Conservation (phyloP, 2,329 filamentous ascomycete genomes). For the Rhynchosporium secalis region DNA sequence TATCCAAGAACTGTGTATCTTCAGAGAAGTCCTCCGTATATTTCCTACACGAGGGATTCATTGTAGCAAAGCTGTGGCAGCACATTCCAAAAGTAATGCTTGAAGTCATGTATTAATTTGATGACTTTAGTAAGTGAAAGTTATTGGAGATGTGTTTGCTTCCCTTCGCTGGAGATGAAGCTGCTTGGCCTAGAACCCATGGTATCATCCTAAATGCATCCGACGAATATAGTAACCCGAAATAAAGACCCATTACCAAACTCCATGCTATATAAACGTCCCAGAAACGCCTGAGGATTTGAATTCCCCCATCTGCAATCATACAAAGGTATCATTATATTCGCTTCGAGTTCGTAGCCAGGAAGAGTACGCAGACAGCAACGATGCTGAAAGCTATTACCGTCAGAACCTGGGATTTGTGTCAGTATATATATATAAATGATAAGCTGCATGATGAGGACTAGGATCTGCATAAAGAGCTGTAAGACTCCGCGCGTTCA, state of each 20-base stretch:
- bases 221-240: neutral
- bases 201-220: neutral
- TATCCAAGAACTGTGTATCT: neutral
- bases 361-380: constrained; percentile 62
- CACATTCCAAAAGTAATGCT: too few relatives aligned
- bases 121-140: too few relatives aligned
- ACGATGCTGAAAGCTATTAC: constrained; percentile 63
- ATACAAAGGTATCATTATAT: neutral
- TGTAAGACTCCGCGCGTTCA: too few relatives aligned
- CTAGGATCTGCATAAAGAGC: too few relatives aligned
- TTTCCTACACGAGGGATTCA: too few relatives aligned
- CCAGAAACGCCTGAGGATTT: neutral
- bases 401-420: constrained; percentile 56
- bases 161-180: too few relatives aligned
- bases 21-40: too few relatives aligned
- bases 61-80: too few relatives aligned
- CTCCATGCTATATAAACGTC: neutral
- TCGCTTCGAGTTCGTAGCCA: constrained; percentile 46
- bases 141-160: too few relatives aligned
- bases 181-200: neutral
- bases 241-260: neutral
- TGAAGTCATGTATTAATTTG: too few relatives aligned
- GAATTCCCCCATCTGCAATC: neutral
- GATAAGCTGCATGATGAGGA: too few relatives aligned
- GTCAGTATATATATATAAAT: constrained; percentile 1